These are phyloP conservation scores for Bipolaris sorokiniana DNA, from an alignment of 2,329 filamentous ascomycete species.

Conservation along the genomic window DNA sequence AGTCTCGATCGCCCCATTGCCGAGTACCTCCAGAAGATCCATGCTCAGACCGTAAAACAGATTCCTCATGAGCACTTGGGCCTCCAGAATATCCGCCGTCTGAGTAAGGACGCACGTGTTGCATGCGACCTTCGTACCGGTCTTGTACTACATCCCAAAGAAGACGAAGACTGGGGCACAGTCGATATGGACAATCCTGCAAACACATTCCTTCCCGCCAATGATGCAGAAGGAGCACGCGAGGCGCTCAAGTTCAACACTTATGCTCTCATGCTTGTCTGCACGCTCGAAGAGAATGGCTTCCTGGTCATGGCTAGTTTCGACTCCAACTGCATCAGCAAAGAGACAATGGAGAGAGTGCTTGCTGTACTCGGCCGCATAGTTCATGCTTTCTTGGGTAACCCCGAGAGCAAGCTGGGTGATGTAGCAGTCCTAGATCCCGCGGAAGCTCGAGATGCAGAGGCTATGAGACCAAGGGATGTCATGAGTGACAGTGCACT, in stretches of 20 bases:
- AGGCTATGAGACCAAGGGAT: slow-evolving; percentile 32
- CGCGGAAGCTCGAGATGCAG: slow-evolving; percentile 38
- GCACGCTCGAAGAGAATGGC: slow-evolving; percentile 62
- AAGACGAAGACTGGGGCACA: slow-evolving; percentile 31
- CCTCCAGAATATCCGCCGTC: slow-evolving; percentile 63
- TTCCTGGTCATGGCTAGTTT: slow-evolving; percentile 69
- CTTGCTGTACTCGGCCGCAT: slow-evolving; percentile 60
- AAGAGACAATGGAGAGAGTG: slow-evolving; percentile 60
- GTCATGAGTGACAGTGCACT: slow-evolving; percentile 30
- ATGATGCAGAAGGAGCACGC: slow-evolving; percentile 63
- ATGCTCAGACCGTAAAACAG: slow-evolving; percentile 61
- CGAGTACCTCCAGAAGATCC: slow-evolving; percentile 63
- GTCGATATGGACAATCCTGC: slow-evolving; percentile 49
- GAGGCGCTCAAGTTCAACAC: slow-evolving; percentile 64
- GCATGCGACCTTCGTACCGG: slow-evolving; percentile 47
- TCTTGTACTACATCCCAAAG: slow-evolving; percentile 48
- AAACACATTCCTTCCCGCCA: slow-evolving; percentile 61
- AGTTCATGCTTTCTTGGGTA: slow-evolving; percentile 58
- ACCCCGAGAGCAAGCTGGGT: slow-evolving; percentile 41
- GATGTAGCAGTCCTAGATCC: slow-evolving; percentile 38
- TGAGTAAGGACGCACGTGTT: slow-evolving; percentile 43
- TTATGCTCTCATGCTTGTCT: slow-evolving; percentile 70
- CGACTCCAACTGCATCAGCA: slow-evolving; percentile 65
- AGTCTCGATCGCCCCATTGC: slow-evolving; percentile 52
- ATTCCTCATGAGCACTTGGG: slow-evolving; percentile 71